Evolutionary conservation across 2,329 filamentous ascomycete species (phyloP).

Genomic region (Nemania abortiva): DNA sequence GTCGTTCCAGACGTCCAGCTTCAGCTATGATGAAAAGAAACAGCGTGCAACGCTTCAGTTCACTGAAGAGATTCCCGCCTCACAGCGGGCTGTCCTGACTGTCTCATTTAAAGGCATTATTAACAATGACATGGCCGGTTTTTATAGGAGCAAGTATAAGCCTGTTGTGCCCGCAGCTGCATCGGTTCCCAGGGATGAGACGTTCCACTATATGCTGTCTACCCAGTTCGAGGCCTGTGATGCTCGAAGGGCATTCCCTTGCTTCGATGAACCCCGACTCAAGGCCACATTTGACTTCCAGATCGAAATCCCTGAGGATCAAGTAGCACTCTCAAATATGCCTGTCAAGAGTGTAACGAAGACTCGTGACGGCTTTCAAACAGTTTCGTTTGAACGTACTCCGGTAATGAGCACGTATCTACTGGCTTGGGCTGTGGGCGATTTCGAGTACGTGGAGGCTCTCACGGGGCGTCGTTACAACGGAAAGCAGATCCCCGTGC

Average conservation of each 20-base stretch:
- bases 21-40: conserved; percentile 84
- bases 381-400: conserved; percentile 83
- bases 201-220: conserved; percentile 83
- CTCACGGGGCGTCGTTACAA: conserved; percentile 92
- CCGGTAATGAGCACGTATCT: conserved; percentile 94
- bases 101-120: conserved; percentile 84
- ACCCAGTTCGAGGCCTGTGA: conserved; percentile 99
- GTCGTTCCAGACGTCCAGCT: conserved; percentile 70
- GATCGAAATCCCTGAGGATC: conserved; percentile 89
- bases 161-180: conserved; percentile 76
- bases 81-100: conserved; percentile 73
- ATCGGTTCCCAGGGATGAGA: conserved; percentile 80
- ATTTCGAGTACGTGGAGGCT: conserved; percentile 96
- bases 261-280: conserved; percentile 97
- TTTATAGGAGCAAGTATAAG: conserved; percentile 95
- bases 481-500: conserved; percentile 89
- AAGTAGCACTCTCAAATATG: conserved; percentile 96
- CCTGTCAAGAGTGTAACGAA: conserved; percentile 78
- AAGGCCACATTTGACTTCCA: conserved; percentile 96
- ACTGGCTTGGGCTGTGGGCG: conserved; percentile 92
- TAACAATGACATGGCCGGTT: conserved; percentile 92
- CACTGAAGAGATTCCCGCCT: conserved; percentile 74
- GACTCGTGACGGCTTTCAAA: conserved; percentile 73
- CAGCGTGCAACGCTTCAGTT: conserved; percentile 88
- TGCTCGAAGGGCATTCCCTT: conserved; percentile 93